These are phyloP conservation scores for Camelina neglecta DNA, from an alignment of 345 rosid genomes.

Conservation along the genomic window DNA sequence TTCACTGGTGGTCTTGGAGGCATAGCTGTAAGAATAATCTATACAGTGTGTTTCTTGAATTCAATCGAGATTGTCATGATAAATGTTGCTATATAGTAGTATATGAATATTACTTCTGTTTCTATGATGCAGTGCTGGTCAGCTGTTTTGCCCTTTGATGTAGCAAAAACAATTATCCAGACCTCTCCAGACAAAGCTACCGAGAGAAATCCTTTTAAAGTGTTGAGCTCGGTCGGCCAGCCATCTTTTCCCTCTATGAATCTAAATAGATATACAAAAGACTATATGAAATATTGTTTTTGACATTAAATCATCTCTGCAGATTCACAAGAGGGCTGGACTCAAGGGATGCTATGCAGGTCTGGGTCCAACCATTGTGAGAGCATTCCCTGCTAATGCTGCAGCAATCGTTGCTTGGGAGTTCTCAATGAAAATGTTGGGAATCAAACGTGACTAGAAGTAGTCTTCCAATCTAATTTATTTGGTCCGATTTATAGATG, in stretches of 20 bases:
- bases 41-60: constrained; percentile 23
- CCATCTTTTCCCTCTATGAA: constrained; percentile 23
- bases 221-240: constrained; percentile 67
- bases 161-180: constrained; percentile 93
- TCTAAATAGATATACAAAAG: neutral
- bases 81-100: constrained; percentile 1
- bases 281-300: constrained; percentile 7
- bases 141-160: constrained; percentile 79
- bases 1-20: constrained; percentile 91
- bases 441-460: constrained; percentile 57
- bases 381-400: constrained; percentile 98
- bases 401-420: constrained; percentile 98
- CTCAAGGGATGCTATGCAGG: constrained; percentile 89
- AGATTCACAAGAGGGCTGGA: constrained; percentile 83
- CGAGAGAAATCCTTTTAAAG: constrained; percentile 69
- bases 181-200: constrained; percentile 64
- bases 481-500: constrained; percentile 17
- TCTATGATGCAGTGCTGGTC: constrained; percentile 70
- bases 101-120: constrained; percentile 16
- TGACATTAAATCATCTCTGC: constrained; percentile 27
- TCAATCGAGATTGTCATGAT: too few relatives aligned
- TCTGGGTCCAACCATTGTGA: constrained; percentile 76
- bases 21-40: constrained; percentile 72
- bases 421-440: constrained; percentile 74
- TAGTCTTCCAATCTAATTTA: constrained; percentile 21